phyloP scores from a whole-genome alignment of 1,284 basidiomycete species.

The Moesziomyces parantarcticus region DNA sequence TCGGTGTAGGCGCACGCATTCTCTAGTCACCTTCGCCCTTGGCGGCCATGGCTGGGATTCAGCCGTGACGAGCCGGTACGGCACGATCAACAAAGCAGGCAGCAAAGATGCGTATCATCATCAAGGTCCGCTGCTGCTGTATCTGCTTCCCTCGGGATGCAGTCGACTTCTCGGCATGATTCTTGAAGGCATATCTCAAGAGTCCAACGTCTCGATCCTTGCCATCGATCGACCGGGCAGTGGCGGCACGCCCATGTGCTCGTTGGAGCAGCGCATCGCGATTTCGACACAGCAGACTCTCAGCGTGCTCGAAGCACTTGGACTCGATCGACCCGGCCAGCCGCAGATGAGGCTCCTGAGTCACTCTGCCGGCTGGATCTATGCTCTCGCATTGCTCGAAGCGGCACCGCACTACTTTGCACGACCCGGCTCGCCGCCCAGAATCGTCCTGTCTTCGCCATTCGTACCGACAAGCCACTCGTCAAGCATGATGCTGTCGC shows the following conservation, averaged over 20 bases:
- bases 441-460: conserved; percentile 17
- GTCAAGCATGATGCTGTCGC: conserved; percentile 12
- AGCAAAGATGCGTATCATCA: not conserved
- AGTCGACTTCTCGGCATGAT: conserved; percentile 19
- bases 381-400: conserved; percentile 15
- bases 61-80: conserved; percentile 13
- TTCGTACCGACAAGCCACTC: conserved; percentile 16
- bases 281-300: conserved; percentile 12
- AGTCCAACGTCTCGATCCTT: conserved; percentile 11
- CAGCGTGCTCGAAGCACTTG: conserved; percentile 18
- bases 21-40: conserved; percentile 20
- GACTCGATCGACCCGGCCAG: conserved; percentile 7
- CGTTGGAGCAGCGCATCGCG: conserved; percentile 5
- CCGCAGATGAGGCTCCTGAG: conserved; percentile 11
- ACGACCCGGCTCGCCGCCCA: conserved; percentile 3
- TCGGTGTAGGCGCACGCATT: conserved; percentile 8
- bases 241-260: conserved; percentile 16
- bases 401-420: conserved; percentile 22
- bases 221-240: conserved; percentile 27
- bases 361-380: conserved; percentile 27
- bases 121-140: conserved; percentile 16
- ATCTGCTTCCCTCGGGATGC: conserved; percentile 24
- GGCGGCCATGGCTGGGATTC: conserved; percentile 22
- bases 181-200: conserved; percentile 16
- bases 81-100: not conserved